These are phyloP conservation scores for Cyclotella baltica DNA, from an alignment of 108 stramenopile species.

Conservation along the genomic window DNA sequence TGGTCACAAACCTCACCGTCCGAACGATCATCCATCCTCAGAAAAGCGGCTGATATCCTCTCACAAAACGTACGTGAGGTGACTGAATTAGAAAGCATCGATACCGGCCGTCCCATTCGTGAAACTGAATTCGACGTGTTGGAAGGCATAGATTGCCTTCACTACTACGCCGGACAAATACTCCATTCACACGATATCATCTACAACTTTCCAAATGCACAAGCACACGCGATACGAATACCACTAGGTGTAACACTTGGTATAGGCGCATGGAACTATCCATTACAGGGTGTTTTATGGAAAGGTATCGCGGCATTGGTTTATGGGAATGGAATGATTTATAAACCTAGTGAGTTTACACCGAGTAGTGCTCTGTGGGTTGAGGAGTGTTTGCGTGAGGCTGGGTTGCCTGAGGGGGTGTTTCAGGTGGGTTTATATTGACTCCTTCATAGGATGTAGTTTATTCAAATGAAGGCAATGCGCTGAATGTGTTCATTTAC, in stretches of 20 bases:
- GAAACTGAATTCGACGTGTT: constrained; percentile 49
- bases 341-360: constrained; percentile 95
- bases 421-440: constrained; percentile 53
- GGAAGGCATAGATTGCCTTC: constrained; percentile 50
- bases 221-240: constrained; percentile 60
- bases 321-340: constrained; percentile 89
- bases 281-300: constrained; percentile 80
- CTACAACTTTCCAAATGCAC: constrained; percentile 25
- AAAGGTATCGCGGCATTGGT: constrained; percentile 91
- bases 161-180: constrained; percentile 62
- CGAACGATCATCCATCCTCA: constrained; percentile 21
- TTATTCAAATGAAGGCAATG: too few relatives aligned
- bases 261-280: constrained; percentile 94
- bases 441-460: too few relatives aligned
- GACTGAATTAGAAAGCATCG: constrained; percentile 57
- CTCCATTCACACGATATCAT: constrained; percentile 32
- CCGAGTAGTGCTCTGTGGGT: constrained; percentile 82
- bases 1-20: constrained; percentile 25
- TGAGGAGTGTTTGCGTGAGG: constrained; percentile 74
- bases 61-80: constrained; percentile 23
- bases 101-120: constrained; percentile 70
- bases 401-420: constrained; percentile 89
- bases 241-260: constrained; percentile 85
- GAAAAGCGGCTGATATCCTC: constrained; percentile 24
- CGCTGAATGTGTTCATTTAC: too few relatives aligned